Percentiles rank a stretch among this genome's conserved stretches.
Evolutionary conservation across 345 rosid genomes (phyloP).

Genomic region (Salix koriyanagi): DNA sequence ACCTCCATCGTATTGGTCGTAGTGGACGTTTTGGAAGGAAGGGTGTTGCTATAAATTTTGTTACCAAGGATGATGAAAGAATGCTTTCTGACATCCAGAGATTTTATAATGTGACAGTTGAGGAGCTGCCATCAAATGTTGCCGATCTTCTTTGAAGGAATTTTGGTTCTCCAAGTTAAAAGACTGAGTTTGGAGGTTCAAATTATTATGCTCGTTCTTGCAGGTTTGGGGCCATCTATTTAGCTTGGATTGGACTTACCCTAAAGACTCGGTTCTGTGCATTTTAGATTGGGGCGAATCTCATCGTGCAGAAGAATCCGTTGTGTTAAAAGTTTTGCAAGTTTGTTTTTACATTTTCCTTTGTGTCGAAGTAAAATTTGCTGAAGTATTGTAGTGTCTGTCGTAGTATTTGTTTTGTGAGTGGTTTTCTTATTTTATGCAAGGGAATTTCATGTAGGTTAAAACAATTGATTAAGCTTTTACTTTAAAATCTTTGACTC

Average conservation of each 20-base stretch:
- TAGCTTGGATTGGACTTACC: not conserved
- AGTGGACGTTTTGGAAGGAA: constrained; percentile 87
- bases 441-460: constrained; percentile 9
- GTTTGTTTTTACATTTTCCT: constrained; percentile 4
- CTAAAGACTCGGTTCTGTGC: not conserved
- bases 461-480: constrained; percentile 1
- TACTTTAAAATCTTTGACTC: not conserved
- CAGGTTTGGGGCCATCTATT: not conserved
- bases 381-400: constrained; percentile 3
- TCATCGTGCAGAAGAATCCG: constrained; percentile 11
- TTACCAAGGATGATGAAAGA: constrained; percentile 24
- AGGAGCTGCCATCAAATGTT: constrained; percentile 25
- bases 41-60: constrained; percentile 55
- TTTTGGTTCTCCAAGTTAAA: constrained; percentile 13
- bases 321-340: constrained; percentile 14
- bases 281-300: constrained; percentile 6
- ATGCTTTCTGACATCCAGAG: constrained; percentile 23
- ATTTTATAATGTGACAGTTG: constrained; percentile 11
- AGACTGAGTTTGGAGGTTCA: not conserved
- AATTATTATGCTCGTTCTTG: not conserved
- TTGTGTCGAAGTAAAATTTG: not conserved
- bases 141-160: constrained; percentile 23
- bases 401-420: constrained; percentile 12
- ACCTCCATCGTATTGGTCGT: constrained; percentile 80
- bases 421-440: not conserved